Base-by-base conservation (phyloP, 2,329 filamentous ascomycete genomes). In the Stachybotrys chlorohalonatus region DNA sequence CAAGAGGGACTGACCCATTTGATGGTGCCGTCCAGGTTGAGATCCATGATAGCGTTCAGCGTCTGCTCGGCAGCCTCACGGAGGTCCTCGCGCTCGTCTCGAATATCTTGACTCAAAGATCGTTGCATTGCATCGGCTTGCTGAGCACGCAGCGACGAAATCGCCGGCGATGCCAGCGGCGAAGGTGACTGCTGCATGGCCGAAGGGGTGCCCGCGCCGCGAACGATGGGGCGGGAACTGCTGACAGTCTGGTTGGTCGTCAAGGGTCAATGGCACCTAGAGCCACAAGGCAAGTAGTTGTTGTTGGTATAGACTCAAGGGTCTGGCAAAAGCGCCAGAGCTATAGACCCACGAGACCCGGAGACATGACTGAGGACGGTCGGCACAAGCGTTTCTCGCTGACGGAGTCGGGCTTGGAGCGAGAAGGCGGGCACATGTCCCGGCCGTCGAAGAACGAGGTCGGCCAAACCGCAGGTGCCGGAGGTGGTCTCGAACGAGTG, bases 1-100 rank as follows among this genome's bases (percentile, higher is more conserved):
- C 94, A 99, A 15, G 93, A 96, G 11, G 92, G 90, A 69, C 93
- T 97, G 63, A 95, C 92, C 90, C 94, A 99, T 72, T 91, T 88
- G 64, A 99, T 87, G 57, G 84, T 87, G 60, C 90, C 90, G 66
- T 96, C 89, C 54, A 97, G 81, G 65, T 91, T 90, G 60, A 99
- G 79, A 73, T 99, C 93, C 67, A 99, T 81, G 68, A 99, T 96
- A 59, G 95, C 89, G 71, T 97, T 99, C 68, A 96, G 80, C 24
- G 92, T 96, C 75, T 96, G 90, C 73, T 97, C 93, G 52, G 93
- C 94, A 47, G 93, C 94, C 75, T 96, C 90, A 66, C 92, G 91
- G 62, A 99, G 81, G 68, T 97, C 93, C 68, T 96, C 89, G 58
- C 92, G 84, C 75, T 97, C 91, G 66, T 95, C 90, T 63, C 90